Evolutionary conservation across 192 early-diverging fungal genomes (phyloP).

Genomic region (Umbelopsis sp.): DNA sequence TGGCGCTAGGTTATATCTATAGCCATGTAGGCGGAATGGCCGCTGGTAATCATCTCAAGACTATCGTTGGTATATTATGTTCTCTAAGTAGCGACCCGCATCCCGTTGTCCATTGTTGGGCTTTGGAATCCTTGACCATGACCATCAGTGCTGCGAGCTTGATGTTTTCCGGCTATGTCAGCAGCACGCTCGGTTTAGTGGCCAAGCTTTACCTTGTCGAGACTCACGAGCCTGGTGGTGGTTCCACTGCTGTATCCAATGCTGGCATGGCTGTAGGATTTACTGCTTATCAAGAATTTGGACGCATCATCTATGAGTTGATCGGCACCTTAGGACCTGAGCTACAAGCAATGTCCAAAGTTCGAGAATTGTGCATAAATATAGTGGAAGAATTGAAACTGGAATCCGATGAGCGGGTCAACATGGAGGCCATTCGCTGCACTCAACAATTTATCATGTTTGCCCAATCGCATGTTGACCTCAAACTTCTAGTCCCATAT

Average conservation of each 20-base stretch:
- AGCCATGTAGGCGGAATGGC: constrained; percentile 89
- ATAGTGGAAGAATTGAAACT: constrained; percentile 80
- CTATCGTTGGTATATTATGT: constrained; percentile 86
- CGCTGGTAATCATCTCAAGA: constrained; percentile 78
- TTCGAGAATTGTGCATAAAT: constrained; percentile 80
- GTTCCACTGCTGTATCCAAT: constrained; percentile 65
- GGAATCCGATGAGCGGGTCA: constrained; percentile 74
- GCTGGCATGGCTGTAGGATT: constrained; percentile 60
- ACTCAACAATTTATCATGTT: constrained; percentile 90
- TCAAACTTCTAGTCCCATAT: constrained; percentile 69
- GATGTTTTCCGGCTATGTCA: constrained; percentile 91
- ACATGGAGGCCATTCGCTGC: constrained; percentile 84
- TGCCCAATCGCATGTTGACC: constrained; percentile 75
- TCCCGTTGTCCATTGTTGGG: constrained; percentile 94
- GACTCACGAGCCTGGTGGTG: constrained; percentile 75
- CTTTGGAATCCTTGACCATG: constrained; percentile 80
- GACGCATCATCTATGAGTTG: constrained; percentile 86
- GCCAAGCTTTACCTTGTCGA: constrained; percentile 90
- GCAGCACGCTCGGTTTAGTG: constrained; percentile 82
- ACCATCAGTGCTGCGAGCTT: constrained; percentile 87
- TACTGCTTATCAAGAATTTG: constrained; percentile 73
- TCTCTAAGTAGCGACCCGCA: constrained; percentile 92
- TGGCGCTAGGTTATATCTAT: constrained; percentile 90
- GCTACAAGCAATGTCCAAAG: constrained; percentile 68
- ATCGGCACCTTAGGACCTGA: constrained; percentile 93